Percentiles rank a stretch among this genome's conserved stretches.
Conservation (phyloP, 2,329 filamentous ascomycete species). For the Metarhizium album region DNA sequence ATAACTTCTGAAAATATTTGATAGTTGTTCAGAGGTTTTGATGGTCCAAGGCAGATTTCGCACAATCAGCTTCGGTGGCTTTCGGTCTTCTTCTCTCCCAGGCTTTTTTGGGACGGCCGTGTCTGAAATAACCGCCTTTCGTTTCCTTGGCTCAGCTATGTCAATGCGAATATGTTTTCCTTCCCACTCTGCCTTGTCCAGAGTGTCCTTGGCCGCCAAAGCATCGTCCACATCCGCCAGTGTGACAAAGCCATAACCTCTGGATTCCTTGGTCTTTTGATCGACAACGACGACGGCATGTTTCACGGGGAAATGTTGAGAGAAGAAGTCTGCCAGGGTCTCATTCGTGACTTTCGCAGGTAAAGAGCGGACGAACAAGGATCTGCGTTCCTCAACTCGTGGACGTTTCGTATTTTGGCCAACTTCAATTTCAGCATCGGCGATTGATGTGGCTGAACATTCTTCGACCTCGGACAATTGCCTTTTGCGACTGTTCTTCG, state of each 20-base stretch:
- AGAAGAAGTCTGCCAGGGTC: constrained; percentile 78
- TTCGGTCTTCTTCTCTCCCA: constrained; percentile 47
- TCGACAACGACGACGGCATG: constrained; percentile 91
- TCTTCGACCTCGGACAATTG: constrained; percentile 23
- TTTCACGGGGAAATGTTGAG: constrained; percentile 87
- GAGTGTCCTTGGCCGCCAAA: constrained; percentile 64
- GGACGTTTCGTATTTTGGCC: constrained; percentile 39
- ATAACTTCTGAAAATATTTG: constrained; percentile 70
- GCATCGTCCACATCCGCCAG: constrained; percentile 93
- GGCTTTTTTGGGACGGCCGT: constrained; percentile 35
- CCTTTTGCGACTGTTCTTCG: constrained; percentile 24
- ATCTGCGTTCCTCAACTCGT: constrained; percentile 50
- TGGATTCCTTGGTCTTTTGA: constrained; percentile 72
- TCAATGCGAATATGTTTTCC: constrained; percentile 80
- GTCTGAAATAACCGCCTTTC: constrained; percentile 41
- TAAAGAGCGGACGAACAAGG: constrained; percentile 85
- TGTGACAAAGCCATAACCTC: constrained; percentile 93
- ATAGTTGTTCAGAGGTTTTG: constrained; percentile 72
- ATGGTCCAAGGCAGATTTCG: constrained; percentile 95
- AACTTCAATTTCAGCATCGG: constrained; percentile 21
- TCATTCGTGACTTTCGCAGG: constrained; percentile 71
- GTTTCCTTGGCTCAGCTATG: constrained; percentile 73
- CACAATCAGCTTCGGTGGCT: constrained; percentile 70
- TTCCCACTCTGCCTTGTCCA: constrained; percentile 67
- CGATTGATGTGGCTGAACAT: constrained; percentile 16